Conservation (phyloP, 2,329 filamentous ascomycete genomes). For the Camillea tinctor region DNA sequence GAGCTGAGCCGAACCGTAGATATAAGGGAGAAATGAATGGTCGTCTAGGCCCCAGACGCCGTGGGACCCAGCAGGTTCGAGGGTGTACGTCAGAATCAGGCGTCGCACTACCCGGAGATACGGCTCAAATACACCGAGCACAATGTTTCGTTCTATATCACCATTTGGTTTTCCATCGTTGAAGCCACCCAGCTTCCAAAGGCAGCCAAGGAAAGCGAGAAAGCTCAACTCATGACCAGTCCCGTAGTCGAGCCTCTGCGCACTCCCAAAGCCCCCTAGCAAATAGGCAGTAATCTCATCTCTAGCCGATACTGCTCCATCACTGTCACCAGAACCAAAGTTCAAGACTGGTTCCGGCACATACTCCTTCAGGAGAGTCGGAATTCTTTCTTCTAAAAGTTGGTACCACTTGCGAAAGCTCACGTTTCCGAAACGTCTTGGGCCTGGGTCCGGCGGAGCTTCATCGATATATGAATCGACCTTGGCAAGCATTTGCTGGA, state of each 20-base stretch:
- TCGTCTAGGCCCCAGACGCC: constrained; percentile 99
- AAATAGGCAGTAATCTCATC: constrained; percentile 78
- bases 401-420: constrained; percentile 84
- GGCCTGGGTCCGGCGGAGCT: constrained; percentile 80
- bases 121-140: constrained; percentile 79
- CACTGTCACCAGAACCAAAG: constrained; percentile 14
- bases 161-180: constrained; percentile 49
- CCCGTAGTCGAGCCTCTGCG: constrained; percentile 89
- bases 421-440: constrained; percentile 86
- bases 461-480: constrained; percentile 70
- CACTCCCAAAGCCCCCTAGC: constrained; percentile 80
- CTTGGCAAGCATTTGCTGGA: constrained; percentile 65
- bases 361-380: constrained; percentile 55
- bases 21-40: constrained; percentile 90
- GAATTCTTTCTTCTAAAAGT: constrained; percentile 60
- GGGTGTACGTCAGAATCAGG: constrained; percentile 84
- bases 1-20: constrained; percentile 91
- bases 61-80: constrained; percentile 94
- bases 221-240: constrained; percentile 97
- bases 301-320: constrained; percentile 45
- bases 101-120: constrained; percentile 71
- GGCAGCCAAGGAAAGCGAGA: constrained; percentile 79
- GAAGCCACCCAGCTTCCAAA: constrained; percentile 91
- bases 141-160: constrained; percentile 73
- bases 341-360: constrained; percentile 44